phyloP scores from a whole-genome alignment of 2,329 filamentous ascomycete genomes.

The Exophiala xenobiotica region DNA sequence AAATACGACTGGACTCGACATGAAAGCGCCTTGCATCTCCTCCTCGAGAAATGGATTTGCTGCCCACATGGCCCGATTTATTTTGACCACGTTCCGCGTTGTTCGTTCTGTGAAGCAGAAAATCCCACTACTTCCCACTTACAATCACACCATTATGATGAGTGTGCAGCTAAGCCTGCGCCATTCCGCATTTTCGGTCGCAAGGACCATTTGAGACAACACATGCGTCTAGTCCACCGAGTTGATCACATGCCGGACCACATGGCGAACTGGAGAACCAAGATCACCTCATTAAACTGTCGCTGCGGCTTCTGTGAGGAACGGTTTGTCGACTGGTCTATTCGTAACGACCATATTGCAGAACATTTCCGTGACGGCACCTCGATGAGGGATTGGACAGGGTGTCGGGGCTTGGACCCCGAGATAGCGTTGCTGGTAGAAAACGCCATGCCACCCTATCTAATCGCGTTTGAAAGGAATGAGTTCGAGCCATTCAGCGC shows the following conservation, averaged over 20 bases:
- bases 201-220: conserved; percentile 59
- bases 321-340: conserved; percentile 51
- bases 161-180: conserved; percentile 51
- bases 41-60: conserved; percentile 41
- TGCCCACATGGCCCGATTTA: not conserved
- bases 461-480: not conserved
- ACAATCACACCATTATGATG: conserved; percentile 53
- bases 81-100: conserved; percentile 29
- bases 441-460: conserved; percentile 1
- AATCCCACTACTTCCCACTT: conserved; percentile 48
- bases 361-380: conserved; percentile 56
- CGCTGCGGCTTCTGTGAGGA: conserved; percentile 56
- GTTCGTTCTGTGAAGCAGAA: conserved; percentile 50
- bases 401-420: conserved; percentile 50
- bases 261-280: not conserved
- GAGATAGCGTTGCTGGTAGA: too few species aligned
- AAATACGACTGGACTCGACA: conserved; percentile 54
- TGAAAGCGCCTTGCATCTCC: conserved; percentile 51
- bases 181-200: conserved; percentile 49
- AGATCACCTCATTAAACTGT: conserved; percentile 48
- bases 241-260: conserved; percentile 39
- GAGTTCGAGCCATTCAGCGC: conserved; percentile 8
- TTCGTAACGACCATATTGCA: conserved; percentile 53
- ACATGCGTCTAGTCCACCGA: conserved; percentile 55
- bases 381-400: conserved; percentile 56